Percentiles rank a stretch among this genome's conserved stretches.
phyloP scores from a whole-genome alignment of 2,329 filamentous ascomycete species.

The Diaporthe helianthi region DNA sequence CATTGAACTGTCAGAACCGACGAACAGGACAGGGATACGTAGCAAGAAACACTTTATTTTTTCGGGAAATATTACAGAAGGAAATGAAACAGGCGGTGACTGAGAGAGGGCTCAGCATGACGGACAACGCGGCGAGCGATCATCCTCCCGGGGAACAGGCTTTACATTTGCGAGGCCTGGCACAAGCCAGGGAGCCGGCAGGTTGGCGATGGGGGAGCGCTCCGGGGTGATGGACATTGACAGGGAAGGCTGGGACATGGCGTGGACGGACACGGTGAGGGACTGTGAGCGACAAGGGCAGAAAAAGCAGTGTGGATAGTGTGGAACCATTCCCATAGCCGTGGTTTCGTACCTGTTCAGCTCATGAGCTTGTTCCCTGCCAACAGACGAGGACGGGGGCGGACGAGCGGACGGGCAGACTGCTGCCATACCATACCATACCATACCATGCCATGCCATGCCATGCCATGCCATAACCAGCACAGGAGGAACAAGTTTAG shows the following conservation, averaged over 20 bases:
- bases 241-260: conserved; percentile 30
- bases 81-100: conserved; percentile 36
- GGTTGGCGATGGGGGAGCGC: conserved; percentile 34
- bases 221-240: conserved; percentile 35
- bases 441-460: too few species aligned
- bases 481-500: neutral
- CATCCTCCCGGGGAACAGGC: conserved; percentile 35
- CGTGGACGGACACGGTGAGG: conserved; percentile 31
- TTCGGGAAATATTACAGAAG: conserved; percentile 33
- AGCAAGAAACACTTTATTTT: conserved; percentile 33
- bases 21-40: conserved; percentile 31
- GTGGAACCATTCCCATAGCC: conserved; percentile 31
- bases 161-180: conserved; percentile 33
- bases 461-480: too few species aligned
- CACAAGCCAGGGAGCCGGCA: conserved; percentile 34
- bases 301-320: conserved; percentile 32
- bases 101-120: conserved; percentile 31
- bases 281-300: conserved; percentile 32
- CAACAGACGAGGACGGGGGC: neutral
- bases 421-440: neutral
- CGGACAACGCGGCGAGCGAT: conserved; percentile 33
- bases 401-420: neutral
- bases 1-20: conserved; percentile 27
- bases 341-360: conserved; percentile 31
- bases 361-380: conserved; percentile 29